phyloP scores from a whole-genome alignment of 495 filamentous ascomycete genomes.

The Talaromyces ruber region DNA sequence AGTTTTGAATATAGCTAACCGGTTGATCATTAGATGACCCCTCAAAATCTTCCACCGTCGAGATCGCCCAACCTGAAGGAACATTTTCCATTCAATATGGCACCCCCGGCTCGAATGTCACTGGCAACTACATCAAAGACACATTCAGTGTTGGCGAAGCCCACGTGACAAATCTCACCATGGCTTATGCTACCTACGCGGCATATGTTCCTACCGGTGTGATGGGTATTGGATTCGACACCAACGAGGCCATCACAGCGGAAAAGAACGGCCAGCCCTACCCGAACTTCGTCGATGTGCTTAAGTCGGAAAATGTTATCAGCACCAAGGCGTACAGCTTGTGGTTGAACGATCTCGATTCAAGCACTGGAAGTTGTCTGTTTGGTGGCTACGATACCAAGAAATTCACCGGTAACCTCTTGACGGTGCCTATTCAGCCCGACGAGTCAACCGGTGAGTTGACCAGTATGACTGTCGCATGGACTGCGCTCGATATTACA shows the following conservation, averaged over 20 bases:
- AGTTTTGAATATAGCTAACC: background rate
- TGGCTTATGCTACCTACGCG: conserved; percentile 56
- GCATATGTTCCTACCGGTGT: conserved; percentile 46
- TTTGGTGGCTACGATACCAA: conserved; percentile 70
- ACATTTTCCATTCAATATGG: conserved; percentile 71
- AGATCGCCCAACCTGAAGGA: background rate
- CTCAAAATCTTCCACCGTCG: background rate
- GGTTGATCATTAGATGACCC: background rate
- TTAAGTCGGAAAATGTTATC: conserved; percentile 54
- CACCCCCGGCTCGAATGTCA: conserved; percentile 55
- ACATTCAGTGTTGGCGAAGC: conserved; percentile 47
- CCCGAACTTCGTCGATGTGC: conserved; percentile 53
- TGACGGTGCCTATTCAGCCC: conserved; percentile 5
- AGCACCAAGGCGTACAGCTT: conserved; percentile 61
- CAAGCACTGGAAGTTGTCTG: conserved; percentile 57
- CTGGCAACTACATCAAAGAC: conserved; percentile 65
- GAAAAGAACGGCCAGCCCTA: conserved; percentile 47
- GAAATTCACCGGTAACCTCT: conserved; percentile 44
- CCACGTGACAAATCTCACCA: conserved; percentile 49
- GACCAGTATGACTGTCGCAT: conserved; percentile 56
- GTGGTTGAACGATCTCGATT: conserved; percentile 69
- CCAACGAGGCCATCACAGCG: conserved; percentile 63
- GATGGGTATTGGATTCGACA: conserved; percentile 63
- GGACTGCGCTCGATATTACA: conserved; percentile 36
- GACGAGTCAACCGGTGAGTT: conserved; percentile 21